Base-by-base conservation (phyloP, 305 asterid species). In the Nicotiana rustica region DNA sequence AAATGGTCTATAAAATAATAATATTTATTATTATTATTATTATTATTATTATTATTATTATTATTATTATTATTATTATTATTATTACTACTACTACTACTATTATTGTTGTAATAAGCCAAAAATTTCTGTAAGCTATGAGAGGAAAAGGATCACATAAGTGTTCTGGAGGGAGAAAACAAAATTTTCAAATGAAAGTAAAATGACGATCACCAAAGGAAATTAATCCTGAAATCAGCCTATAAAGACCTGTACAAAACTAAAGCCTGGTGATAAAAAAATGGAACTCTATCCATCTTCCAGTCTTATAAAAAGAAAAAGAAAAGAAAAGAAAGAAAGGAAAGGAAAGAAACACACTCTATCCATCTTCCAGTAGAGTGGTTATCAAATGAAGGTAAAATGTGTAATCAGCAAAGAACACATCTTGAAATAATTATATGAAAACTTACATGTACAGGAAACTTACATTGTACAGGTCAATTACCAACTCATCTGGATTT, bases 401-500 rank as follows among this genome's bases (percentile, higher is more conserved):
- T 75, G 80, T 15, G 10, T 15, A 38, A 29, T 52, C 47, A 75
- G 29, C 49, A 15, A 52, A 14, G 0, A 44, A 1, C 49, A 29
- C 31, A 76, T 52, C 29, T 2, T 55, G 80, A 52, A 15, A 76
- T 17, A 76, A 76, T 25, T 55, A 55, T 0, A 29, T 31, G 80
- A 1, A 76, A 76, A 9, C 31, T 55, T 29, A 52, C 5, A 76
- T 9, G 56, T 55, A 36, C 66, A 52, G 38, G 29, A 52, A 64
- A 87, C 97, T 90, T 86, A 91, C 97, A 70, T 93, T 87, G 56
- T 88, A 93, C 52, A 93, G 87, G 86, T 93, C 97, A 17, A 77
- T 67, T 56, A 93, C 91, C 86, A 90, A 81, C 89, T 93, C 97
- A 88, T 93, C 97, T 6, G 97, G 98, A 87, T 92, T 92, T 56